Evolutionary conservation across 2,329 filamentous ascomycete genomes (phyloP).

Genomic region (Aspergillus phoenicis): DNA sequence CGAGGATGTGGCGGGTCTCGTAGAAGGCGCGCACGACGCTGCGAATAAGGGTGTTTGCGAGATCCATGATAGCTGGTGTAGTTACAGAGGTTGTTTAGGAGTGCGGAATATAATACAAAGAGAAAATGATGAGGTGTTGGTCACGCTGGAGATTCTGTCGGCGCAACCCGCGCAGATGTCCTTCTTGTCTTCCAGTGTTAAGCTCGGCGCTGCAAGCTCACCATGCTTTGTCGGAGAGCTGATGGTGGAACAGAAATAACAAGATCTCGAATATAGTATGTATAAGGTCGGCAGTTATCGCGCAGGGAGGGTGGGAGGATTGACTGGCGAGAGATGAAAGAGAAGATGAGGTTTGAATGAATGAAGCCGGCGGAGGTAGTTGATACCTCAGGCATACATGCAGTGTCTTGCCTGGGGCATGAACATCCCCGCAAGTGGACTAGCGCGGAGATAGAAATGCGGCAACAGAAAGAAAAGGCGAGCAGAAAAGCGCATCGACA

Average conservation of each 20-base stretch:
- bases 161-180: slow-evolving; percentile 2
- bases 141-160: background rate
- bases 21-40: slow-evolving; percentile 86
- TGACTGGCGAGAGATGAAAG: background rate
- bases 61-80: slow-evolving; percentile 54
- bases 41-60: slow-evolving; percentile 78
- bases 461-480: slow-evolving; percentile 8
- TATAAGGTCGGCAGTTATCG: no score
- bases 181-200: background rate
- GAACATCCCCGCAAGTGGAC: background rate
- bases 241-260: background rate
- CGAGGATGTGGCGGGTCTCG: slow-evolving; percentile 77
- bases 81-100: background rate
- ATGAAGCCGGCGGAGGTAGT: background rate
- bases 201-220: background rate
- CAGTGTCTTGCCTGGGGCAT: background rate
- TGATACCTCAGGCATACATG: background rate
- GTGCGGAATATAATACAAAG: background rate
- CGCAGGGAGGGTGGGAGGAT: background rate
- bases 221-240: background rate
- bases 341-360: background rate
- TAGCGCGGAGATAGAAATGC: slow-evolving; percentile 12
- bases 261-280: no score
- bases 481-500: slow-evolving; percentile 7
- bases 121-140: background rate